A percentile compares a stretch with the other conserved stretches of the same genome.
Conservation (phyloP, 805 yeast species). For the Metschnikowia sp. region DNA sequence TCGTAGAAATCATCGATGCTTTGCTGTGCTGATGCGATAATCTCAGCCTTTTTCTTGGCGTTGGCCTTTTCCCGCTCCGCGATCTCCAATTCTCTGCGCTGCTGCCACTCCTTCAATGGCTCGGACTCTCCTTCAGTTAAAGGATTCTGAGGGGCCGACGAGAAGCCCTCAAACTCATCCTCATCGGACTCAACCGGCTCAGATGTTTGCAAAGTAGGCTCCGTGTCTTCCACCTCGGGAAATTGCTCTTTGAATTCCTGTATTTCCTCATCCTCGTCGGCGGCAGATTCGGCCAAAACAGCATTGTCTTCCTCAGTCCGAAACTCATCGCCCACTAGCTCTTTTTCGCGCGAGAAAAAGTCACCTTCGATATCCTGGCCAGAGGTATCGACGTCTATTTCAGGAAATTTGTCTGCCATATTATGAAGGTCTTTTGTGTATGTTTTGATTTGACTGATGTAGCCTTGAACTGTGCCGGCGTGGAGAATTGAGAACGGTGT, state of each 20-base stretch:
- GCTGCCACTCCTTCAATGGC: constrained; percentile 67
- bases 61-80: constrained; percentile 74
- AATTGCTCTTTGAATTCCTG: constrained; percentile 62
- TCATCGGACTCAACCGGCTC: constrained; percentile 22
- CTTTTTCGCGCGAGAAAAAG: constrained; percentile 66
- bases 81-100: constrained; percentile 75
- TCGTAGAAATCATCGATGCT: constrained; percentile 91
- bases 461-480: neutral
- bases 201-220: constrained; percentile 10
- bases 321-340: constrained; percentile 68
- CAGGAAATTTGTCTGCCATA: constrained; percentile 80
- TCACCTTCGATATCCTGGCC: constrained; percentile 44
- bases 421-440: neutral
- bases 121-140: constrained; percentile 46
- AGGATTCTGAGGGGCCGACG: constrained; percentile 13
- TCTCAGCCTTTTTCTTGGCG: constrained; percentile 57
- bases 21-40: constrained; percentile 72
- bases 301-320: constrained; percentile 60
- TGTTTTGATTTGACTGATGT: neutral
- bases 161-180: constrained; percentile 40
- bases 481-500: neutral
- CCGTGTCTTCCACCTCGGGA: constrained; percentile 50
- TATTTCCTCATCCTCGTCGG: constrained; percentile 38
- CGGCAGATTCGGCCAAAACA: constrained; percentile 36
- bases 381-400: constrained; percentile 37